Base-by-base conservation (phyloP, 768 basidiomycete species). In the Ephemerocybe angulata region DNA sequence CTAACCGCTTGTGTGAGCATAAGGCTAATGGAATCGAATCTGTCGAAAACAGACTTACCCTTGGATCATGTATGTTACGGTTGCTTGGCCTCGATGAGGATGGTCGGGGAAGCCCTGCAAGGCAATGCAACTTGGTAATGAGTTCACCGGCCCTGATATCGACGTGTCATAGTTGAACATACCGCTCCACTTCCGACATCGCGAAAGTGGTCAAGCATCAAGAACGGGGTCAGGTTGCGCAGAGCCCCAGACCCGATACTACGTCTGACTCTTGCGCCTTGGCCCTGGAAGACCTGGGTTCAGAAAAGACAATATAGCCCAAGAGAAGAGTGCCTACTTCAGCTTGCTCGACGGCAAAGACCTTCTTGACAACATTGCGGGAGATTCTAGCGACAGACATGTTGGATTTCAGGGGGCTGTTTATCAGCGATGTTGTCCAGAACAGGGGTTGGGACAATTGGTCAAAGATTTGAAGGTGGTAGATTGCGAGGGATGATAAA, bases 1-100 rank as follows among this genome's bases (percentile, higher is more conserved):
- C 87, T 84, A 53, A 41, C 43, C n/a, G 30, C 28, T 49, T 49
- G 43, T 19, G 52, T 50, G 31, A 40, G 37, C 35, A 41, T 42
- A 49, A 52, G 24, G 17, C 54, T 5, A 22, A 19, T 8, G 27
- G 7, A 35, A 33, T 31, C 13, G 27, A 25, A 6, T 15, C 38
- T 29, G 31, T n/a, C 1, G 33, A 24, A 30, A 48, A 44, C 11
- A 24, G 15, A 40, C 71, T 29, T 64, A 86, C 82, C 91, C 93
- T 72, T 90, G 78, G 0, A 93, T 75, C 85, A 97, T 87, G 68
- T 96, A 96, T 0, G 93, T 94, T 3, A 90, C 86, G 1, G 88
- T 91, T 3, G 86, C 86, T 67, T 94, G 93, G 3, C 93, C 94
- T 17, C 93, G 80, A 68, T 95, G 94, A 2, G 94, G 93, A 66